These are phyloP conservation scores for Metschnikowia anglica DNA, from an alignment of 805 yeast species.

Conservation along the genomic window DNA sequence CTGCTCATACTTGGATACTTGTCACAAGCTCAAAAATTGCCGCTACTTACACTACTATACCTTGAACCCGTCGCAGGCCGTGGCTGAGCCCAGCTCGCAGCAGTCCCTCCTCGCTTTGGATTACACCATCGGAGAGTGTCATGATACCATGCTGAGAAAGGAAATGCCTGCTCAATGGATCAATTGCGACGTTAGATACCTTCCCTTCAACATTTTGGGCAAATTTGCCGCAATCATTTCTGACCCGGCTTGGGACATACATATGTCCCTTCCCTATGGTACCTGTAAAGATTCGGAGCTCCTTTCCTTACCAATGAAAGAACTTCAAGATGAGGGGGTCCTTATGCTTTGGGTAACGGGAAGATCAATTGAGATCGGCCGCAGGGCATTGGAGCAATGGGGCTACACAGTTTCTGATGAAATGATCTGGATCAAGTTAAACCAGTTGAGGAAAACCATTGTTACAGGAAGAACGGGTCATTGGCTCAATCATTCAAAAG, in stretches of 20 bases:
- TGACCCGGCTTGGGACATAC: slow-evolving; percentile 97
- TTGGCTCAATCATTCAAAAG: slow-evolving; percentile 95
- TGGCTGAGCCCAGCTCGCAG: neutral
- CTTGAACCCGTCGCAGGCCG: slow-evolving; percentile 36
- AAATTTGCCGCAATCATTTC: slow-evolving; percentile 81
- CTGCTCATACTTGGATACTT: slow-evolving; percentile 91
- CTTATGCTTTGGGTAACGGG: slow-evolving; percentile 94
- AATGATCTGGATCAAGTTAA: slow-evolving; percentile 86
- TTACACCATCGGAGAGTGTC: slow-evolving; percentile 50
- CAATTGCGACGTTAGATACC: slow-evolving; percentile 72
- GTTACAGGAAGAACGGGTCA: slow-evolving; percentile 97
- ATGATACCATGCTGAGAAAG: slow-evolving; percentile 34
- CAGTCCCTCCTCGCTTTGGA: slow-evolving; percentile 28
- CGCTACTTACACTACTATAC: slow-evolving; percentile 76
- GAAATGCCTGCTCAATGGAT: slow-evolving; percentile 77
- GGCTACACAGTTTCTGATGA: slow-evolving; percentile 81
- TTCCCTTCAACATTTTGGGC: slow-evolving; percentile 72
- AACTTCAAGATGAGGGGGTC: slow-evolving; percentile 80
- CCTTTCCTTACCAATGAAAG: slow-evolving; percentile 59
- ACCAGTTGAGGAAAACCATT: slow-evolving; percentile 82
- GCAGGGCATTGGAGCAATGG: slow-evolving; percentile 74
- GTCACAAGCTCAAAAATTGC: slow-evolving; percentile 81
- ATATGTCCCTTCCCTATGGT: slow-evolving; percentile 79
- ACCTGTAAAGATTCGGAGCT: slow-evolving; percentile 78
- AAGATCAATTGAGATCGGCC: slow-evolving; percentile 84